A percentile compares a stretch with the other conserved stretches of the same genome.
phyloP scores from a whole-genome alignment of 345 rosid species.

The Salix purpurea region DNA sequence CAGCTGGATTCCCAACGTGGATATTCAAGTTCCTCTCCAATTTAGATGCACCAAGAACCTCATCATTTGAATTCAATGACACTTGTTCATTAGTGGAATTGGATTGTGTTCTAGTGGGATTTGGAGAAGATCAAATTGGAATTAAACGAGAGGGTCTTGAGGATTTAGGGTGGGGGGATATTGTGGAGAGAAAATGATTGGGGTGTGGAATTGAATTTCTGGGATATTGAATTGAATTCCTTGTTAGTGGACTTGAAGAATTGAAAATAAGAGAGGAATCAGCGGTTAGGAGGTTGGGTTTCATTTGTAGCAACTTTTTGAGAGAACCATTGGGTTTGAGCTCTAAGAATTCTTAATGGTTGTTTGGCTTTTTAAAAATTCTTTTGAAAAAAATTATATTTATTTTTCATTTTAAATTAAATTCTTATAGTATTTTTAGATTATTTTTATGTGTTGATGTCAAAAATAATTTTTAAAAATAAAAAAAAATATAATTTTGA shows the following conservation, averaged over 20 bases:
- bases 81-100: conserved; percentile 3
- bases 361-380: no score
- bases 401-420: no score
- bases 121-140: conserved; percentile 32
- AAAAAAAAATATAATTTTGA: no score
- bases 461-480: no score
- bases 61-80: conserved; percentile 1
- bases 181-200: conserved; percentile 13
- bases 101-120: conserved; percentile 17
- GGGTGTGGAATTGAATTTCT: conserved; percentile 15
- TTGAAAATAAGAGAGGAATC: conserved; percentile 18
- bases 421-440: no score
- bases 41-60: conserved; percentile 20
- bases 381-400: no score
- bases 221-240: conserved; percentile 17
- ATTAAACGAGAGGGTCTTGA: conserved; percentile 23
- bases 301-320: conserved; percentile 25
- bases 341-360: background rate
- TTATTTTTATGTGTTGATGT: no score
- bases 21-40: conserved; percentile 37
- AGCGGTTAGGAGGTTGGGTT: conserved; percentile 22
- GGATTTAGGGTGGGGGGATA: background rate
- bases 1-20: conserved; percentile 44
- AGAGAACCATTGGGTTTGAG: background rate
- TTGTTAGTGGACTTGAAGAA: conserved; percentile 6